Percentiles rank a stretch among this genome's conserved stretches.
phyloP scores from a whole-genome alignment of 345 rosid species.

The Aquilaria sinensis region DNA sequence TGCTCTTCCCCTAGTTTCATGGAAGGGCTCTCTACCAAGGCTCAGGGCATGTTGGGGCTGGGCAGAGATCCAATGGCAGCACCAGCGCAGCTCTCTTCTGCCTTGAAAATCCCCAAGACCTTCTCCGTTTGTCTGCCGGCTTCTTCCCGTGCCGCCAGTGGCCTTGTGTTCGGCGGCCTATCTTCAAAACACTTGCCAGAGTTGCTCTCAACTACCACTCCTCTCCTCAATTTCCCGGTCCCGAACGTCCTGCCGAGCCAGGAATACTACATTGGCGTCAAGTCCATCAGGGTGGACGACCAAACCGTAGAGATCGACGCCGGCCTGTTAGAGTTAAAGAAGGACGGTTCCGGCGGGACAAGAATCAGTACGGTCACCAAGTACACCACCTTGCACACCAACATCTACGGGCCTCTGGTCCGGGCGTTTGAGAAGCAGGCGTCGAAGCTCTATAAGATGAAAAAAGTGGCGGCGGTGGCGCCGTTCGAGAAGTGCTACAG shows the following conservation, averaged over 20 bases:
- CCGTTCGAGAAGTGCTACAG: slow-evolving; percentile 27
- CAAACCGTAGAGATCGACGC: slow-evolving; percentile 5
- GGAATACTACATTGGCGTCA: slow-evolving; percentile 20
- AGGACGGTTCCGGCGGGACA: slow-evolving; percentile 14
- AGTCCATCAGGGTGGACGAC: slow-evolving; percentile 15
- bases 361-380: slow-evolving; percentile 22
- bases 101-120: background rate
- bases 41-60: slow-evolving; percentile 13
- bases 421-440: slow-evolving; percentile 5
- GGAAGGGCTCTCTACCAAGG: background rate
- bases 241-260: background rate
- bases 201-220: slow-evolving; percentile 15
- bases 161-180: slow-evolving; percentile 10
- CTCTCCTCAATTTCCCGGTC: background rate
- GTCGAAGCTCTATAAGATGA: slow-evolving; percentile 1
- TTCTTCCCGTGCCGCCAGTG: slow-evolving; percentile 5
- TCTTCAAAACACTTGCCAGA: slow-evolving; percentile 4
- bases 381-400: slow-evolving; percentile 20
- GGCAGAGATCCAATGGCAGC: background rate
- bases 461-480: slow-evolving; percentile 1
- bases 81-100: slow-evolving; percentile 6
- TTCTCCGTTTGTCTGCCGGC: slow-evolving; percentile 21
- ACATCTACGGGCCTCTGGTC: slow-evolving; percentile 23
- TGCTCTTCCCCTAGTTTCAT: background rate
- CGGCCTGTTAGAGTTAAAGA: slow-evolving; percentile 1